These are phyloP conservation scores for Teratosphaeria pseudoeucalypti DNA, from an alignment of 2,329 filamentous ascomycete species.

Conservation along the genomic window DNA sequence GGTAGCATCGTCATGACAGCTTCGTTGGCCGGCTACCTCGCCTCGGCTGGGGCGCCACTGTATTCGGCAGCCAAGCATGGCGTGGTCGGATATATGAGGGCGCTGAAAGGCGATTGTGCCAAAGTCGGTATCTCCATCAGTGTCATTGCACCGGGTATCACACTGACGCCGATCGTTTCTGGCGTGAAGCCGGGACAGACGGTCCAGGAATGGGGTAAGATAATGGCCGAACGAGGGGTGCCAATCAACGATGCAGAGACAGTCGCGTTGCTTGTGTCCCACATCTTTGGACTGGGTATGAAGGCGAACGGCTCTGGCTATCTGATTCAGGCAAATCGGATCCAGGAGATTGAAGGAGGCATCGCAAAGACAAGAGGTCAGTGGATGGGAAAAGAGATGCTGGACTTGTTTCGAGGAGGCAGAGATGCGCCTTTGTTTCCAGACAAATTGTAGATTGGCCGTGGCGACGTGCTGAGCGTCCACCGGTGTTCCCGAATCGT, in stretches of 20 bases:
- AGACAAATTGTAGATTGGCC: conserved; percentile 16
- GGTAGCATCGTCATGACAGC: conserved; percentile 40
- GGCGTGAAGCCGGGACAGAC: conserved; percentile 24
- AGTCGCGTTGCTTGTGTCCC: conserved; percentile 35
- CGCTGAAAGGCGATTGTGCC: conserved; percentile 39
- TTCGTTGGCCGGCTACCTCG: conserved; percentile 40
- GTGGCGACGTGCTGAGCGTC: no score
- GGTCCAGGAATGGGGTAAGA: conserved; percentile 31
- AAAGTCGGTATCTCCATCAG: conserved; percentile 36
- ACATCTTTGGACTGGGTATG: conserved; percentile 34
- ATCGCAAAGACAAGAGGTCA: conserved; percentile 34
- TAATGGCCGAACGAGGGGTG: conserved; percentile 35
- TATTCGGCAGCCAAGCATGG: conserved; percentile 43
- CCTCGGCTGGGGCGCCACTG: conserved; percentile 36
- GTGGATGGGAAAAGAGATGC: conserved; percentile 44
- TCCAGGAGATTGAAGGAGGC: conserved; percentile 35
- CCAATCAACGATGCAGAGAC: conserved; percentile 38
- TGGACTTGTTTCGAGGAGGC: conserved; percentile 38
- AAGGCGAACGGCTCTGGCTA: conserved; percentile 37
- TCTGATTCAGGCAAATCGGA: conserved; percentile 31
- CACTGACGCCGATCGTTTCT: conserved; percentile 36
- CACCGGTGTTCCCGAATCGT: no score
- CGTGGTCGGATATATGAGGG: conserved; percentile 40
- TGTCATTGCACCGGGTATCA: conserved; percentile 41
- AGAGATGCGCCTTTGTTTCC: conserved; percentile 25